phyloP scores from a whole-genome alignment of 2,329 filamentous ascomycete genomes.

The Cercospora sojina region DNA sequence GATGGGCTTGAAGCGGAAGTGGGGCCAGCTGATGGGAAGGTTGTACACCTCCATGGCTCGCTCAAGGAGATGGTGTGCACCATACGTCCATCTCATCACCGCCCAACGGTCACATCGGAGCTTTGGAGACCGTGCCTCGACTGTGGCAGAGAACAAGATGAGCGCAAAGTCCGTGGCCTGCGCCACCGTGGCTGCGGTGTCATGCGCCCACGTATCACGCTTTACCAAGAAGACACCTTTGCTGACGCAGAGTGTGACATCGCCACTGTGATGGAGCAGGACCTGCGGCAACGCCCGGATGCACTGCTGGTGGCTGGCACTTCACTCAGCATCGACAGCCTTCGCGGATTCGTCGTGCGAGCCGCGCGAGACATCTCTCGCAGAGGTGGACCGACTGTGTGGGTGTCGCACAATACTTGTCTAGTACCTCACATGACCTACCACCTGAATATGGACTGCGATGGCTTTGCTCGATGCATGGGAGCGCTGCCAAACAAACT shows the following conservation, averaged over 20 bases:
- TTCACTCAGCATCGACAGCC: not conserved
- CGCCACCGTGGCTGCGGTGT: not conserved
- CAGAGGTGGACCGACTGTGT: not conserved
- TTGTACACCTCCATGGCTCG: not conserved
- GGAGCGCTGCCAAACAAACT: not conserved
- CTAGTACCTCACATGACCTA: not conserved
- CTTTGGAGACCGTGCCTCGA: not conserved
- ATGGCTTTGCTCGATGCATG: not conserved
- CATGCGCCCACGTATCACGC: slow-evolving; percentile 5
- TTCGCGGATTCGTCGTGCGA: not conserved
- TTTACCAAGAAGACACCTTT: slow-evolving; percentile 6
- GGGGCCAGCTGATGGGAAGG: not conserved
- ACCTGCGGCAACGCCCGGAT: not conserved
- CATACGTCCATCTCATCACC: not conserved
- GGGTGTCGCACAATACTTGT: not conserved
- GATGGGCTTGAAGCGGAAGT: not conserved
- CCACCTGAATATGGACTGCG: not conserved
- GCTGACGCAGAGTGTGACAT: not conserved
- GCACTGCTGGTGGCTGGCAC: not conserved
- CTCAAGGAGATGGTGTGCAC: slow-evolving; percentile 3
- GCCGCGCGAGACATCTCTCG: not conserved
- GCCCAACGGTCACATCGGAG: not conserved
- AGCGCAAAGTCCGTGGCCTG: not conserved
- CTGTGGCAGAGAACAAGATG: not conserved
- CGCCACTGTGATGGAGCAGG: not conserved